Evolutionary conservation across 2,329 filamentous ascomycete species (phyloP).

Genomic region (Fusarium tuaranense): DNA sequence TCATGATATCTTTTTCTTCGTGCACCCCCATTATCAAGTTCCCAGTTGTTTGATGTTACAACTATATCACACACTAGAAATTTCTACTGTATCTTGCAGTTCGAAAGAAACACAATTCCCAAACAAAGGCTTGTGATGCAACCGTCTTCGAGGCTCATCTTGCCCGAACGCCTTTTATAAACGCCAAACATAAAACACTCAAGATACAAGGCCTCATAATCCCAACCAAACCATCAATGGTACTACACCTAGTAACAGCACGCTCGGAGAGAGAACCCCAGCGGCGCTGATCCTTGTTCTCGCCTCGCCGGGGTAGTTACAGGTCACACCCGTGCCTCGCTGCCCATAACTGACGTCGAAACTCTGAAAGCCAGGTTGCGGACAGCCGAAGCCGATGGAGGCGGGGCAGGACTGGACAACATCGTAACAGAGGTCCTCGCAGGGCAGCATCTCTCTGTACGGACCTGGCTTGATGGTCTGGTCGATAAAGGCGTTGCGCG

Average conservation of each 20-base stretch:
- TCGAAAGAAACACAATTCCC: not conserved
- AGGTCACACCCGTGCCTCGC: constrained; percentile 44
- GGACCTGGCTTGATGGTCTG: constrained; percentile 79
- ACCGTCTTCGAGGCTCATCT: constrained; percentile 5
- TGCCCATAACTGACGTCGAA: constrained; percentile 53
- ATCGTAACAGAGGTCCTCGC: constrained; percentile 87
- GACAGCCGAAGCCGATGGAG: constrained; percentile 80
- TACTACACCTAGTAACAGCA: constrained; percentile 25
- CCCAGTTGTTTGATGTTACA: not conserved
- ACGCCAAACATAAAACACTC: constrained; percentile 13
- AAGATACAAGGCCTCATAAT: constrained; percentile 22
- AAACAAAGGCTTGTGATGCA: not conserved
- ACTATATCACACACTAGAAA: not conserved
- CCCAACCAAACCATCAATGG: constrained; percentile 35
- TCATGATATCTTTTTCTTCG: not conserved
- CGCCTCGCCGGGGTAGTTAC: constrained; percentile 54
- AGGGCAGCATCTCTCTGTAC: constrained; percentile 93
- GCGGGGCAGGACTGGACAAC: constrained; percentile 89
- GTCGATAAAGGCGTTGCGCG: constrained; percentile 81
- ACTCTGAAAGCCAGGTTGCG: constrained; percentile 54
- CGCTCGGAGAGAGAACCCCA: constrained; percentile 19
- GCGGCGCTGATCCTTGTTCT: constrained; percentile 45
- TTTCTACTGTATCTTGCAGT: not conserved
- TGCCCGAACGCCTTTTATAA: constrained; percentile 16
- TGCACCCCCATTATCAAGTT: not conserved